Evolutionary conservation across 192 early-diverging fungal species (phyloP).

Genomic region (Lobosporangium transversale): DNA sequence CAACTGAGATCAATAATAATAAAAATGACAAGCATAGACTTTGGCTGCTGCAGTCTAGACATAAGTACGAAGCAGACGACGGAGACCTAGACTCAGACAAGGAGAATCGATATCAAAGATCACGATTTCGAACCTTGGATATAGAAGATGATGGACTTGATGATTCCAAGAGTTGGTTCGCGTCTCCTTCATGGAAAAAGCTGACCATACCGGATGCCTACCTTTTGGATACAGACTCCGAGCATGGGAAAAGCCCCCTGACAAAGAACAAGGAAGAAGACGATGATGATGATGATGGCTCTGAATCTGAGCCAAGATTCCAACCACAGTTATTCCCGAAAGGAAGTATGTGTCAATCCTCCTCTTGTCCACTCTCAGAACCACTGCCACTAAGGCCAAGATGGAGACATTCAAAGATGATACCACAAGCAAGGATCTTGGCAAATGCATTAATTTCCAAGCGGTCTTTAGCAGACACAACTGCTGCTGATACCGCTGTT

Average conservation of each 20-base stretch:
- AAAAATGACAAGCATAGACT: too few species aligned
- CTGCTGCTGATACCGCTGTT: too few species aligned
- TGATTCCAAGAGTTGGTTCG: background rate
- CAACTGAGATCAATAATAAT: too few species aligned
- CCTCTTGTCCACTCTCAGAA: background rate
- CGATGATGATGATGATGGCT: background rate
- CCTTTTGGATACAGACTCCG: background rate
- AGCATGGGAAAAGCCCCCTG: background rate
- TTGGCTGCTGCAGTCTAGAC: too few species aligned
- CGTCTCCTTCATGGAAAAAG: background rate
- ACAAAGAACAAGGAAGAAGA: background rate
- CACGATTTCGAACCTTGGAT: too few species aligned
- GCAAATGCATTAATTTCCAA: background rate
- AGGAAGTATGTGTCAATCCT: too few species aligned
- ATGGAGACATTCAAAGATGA: slow-evolving; percentile 1
- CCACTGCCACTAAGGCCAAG: background rate
- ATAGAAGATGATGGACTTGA: too few species aligned
- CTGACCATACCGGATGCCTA: background rate
- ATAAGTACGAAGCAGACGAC: too few species aligned
- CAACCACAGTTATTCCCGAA: background rate
- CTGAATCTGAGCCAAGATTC: background rate
- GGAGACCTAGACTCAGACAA: too few species aligned
- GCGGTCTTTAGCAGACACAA: background rate
- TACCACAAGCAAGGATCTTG: background rate
- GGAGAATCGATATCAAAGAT: too few species aligned